Evolutionary conservation across 2,329 filamentous ascomycete genomes (phyloP).

Genomic region (Sordariomycetes sp.): DNA sequence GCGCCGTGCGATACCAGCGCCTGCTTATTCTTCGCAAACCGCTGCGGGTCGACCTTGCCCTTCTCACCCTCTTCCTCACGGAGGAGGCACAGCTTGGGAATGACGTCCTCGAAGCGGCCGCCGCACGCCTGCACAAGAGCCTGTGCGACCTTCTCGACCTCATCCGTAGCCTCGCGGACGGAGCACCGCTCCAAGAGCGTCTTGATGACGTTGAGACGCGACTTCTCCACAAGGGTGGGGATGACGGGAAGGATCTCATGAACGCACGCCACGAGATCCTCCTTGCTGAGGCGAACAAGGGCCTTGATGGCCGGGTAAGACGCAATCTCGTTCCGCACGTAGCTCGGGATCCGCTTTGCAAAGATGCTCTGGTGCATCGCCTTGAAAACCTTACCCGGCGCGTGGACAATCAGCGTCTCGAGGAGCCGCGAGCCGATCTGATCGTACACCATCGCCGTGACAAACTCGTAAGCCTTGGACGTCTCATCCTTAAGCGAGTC

Average conservation of each 20-base stretch:
- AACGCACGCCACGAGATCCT: constrained; percentile 66
- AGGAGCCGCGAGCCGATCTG: constrained; percentile 79
- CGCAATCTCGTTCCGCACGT: constrained; percentile 82
- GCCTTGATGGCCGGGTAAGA: constrained; percentile 77
- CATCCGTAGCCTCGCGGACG: constrained; percentile 46
- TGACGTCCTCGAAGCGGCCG: constrained; percentile 28
- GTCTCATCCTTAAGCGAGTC: constrained; percentile 57
- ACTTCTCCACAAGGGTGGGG: constrained; percentile 57
- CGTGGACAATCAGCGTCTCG: constrained; percentile 69
- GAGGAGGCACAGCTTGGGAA: constrained; percentile 35
- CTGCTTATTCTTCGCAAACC: constrained; percentile 1
- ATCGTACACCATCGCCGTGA: constrained; percentile 82
- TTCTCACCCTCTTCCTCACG: constrained; percentile 18
- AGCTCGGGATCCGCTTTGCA: constrained; percentile 62
- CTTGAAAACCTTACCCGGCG: constrained; percentile 85
- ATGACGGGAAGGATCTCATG: constrained; percentile 62
- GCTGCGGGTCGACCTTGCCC: constrained; percentile 9
- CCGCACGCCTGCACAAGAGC: constrained; percentile 34
- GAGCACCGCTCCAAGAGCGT: constrained; percentile 73
- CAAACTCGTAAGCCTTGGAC: constrained; percentile 61
- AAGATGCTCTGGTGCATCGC: constrained; percentile 70
- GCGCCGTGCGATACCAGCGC: constrained; percentile 50
- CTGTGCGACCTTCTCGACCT: constrained; percentile 32
- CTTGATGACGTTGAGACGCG: constrained; percentile 66
- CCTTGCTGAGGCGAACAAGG: constrained; percentile 71